Conservation (phyloP, 805 yeast genomes). For the Starmerella bombicola region DNA sequence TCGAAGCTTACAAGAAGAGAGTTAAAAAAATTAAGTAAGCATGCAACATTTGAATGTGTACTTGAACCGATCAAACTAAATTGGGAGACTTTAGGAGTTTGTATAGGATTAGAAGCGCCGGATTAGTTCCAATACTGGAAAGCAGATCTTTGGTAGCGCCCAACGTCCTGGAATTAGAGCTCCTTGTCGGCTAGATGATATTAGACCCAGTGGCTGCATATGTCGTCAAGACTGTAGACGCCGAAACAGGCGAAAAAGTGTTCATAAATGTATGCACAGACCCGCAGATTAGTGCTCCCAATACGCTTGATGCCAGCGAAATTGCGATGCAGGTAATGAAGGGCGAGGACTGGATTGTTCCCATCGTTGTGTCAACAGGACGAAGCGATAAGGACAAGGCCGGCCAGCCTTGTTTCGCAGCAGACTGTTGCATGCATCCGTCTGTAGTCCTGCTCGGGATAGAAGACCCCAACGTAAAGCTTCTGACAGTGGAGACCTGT, state of each 20-base stretch:
- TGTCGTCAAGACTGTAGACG: constrained; percentile 36
- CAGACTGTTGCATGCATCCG: constrained; percentile 68
- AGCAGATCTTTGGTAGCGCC: too few relatives aligned
- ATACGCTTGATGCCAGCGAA: constrained; percentile 24
- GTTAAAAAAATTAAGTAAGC: too few relatives aligned
- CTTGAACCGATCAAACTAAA: too few relatives aligned
- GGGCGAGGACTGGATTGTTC: constrained; percentile 73
- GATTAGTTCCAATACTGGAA: too few relatives aligned
- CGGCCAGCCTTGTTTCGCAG: constrained; percentile 50
- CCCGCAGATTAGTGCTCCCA: constrained; percentile 53
- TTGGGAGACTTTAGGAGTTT: too few relatives aligned
- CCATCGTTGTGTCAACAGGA: constrained; percentile 55
- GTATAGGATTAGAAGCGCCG: too few relatives aligned
- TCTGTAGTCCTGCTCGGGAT: constrained; percentile 51
- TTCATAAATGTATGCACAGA: constrained; percentile 71
- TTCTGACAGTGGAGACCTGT: constrained; percentile 71
- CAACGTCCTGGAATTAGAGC: too few relatives aligned
- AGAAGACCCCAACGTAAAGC: constrained; percentile 44
- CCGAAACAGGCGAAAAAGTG: constrained; percentile 42
- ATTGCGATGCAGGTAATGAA: constrained; percentile 50
- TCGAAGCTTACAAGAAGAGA: too few relatives aligned
- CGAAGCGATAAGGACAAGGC: constrained; percentile 48
- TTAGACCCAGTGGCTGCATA: constrained; percentile 53
- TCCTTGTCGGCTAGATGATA: too few relatives aligned
- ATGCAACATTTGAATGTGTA: too few relatives aligned